phyloP scores from a whole-genome alignment of 2,329 filamentous ascomycete genomes.

The Phyllosticta capitalensis region DNA sequence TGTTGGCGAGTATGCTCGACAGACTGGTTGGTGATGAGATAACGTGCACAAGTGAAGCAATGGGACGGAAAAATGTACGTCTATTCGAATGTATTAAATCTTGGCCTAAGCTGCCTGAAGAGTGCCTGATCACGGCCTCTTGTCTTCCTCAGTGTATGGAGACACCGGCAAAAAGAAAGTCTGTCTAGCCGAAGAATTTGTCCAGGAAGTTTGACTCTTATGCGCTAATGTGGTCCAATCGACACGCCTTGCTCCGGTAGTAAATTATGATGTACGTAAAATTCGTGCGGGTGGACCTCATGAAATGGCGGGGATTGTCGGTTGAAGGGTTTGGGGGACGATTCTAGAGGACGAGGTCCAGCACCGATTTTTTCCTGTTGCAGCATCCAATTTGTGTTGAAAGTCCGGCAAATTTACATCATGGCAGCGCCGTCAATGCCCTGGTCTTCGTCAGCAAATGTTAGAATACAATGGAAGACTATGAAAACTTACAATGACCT shows the following conservation, averaged over 20 bases:
- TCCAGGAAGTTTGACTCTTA: neutral
- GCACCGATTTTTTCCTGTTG: neutral
- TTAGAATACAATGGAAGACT: constrained; percentile 17
- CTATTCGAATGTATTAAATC: neutral
- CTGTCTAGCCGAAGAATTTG: neutral
- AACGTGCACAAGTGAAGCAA: neutral
- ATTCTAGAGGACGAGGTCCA: neutral
- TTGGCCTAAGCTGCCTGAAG: neutral
- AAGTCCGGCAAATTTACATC: constrained; percentile 25
- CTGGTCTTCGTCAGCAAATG: neutral
- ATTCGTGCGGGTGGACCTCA: neutral
- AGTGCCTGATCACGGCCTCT: neutral
- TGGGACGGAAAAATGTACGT: neutral
- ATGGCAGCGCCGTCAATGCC: constrained; percentile 29
- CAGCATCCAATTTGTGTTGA: neutral
- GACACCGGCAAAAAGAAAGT: neutral
- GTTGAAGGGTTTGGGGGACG: neutral
- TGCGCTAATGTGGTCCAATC: neutral
- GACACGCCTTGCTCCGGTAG: neutral
- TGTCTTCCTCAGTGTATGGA: neutral
- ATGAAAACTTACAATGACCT: constrained; percentile 32
- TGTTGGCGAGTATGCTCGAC: neutral
- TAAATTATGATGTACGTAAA: neutral
- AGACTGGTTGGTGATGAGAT: neutral
- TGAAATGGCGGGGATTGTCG: neutral